A percentile compares a stretch with the other conserved stretches of the same genome.
These are phyloP conservation scores for Colletotrichum australisinense DNA, from an alignment of 2,329 filamentous ascomycete species.

Conservation along the genomic window DNA sequence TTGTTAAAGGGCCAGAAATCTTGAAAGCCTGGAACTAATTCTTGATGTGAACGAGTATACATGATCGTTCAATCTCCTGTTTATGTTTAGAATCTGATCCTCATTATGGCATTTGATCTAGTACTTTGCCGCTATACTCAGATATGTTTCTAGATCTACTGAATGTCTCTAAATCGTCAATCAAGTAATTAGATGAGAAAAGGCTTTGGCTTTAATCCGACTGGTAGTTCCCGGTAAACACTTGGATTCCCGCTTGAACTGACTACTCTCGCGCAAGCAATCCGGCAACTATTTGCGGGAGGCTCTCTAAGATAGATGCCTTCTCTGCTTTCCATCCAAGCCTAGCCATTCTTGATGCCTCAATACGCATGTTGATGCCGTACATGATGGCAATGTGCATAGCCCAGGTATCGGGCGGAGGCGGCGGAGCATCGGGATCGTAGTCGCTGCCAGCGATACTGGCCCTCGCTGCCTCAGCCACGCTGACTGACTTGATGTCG, in stretches of 20 bases:
- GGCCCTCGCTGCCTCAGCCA: not conserved
- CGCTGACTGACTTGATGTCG: not conserved
- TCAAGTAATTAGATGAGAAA: no score
- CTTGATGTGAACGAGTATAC: no score
- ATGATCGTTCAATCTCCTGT: no score
- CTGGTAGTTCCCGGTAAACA: no score
- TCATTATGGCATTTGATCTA: no score
- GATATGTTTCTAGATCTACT: no score
- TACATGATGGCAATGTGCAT: conserved; percentile 31
- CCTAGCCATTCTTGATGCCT: conserved; percentile 9
- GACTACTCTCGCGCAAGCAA: conserved; percentile 19
- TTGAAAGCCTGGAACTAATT: no score
- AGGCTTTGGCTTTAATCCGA: no score
- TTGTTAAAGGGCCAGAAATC: no score
- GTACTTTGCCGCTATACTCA: no score
- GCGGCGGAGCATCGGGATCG: conserved; percentile 2
- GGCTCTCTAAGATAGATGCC: conserved; percentile 5
- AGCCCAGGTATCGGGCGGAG: conserved; percentile 23
- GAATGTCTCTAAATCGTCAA: no score
- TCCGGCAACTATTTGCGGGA: conserved; percentile 3
- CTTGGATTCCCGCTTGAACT: not conserved
- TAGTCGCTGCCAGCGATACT: not conserved
- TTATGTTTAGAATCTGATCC: no score
- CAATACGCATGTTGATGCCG: conserved; percentile 28
- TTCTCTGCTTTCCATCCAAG: conserved; percentile 19